Base-by-base conservation (phyloP, 208 protist species). In the Phytomonas sp. region DNA sequence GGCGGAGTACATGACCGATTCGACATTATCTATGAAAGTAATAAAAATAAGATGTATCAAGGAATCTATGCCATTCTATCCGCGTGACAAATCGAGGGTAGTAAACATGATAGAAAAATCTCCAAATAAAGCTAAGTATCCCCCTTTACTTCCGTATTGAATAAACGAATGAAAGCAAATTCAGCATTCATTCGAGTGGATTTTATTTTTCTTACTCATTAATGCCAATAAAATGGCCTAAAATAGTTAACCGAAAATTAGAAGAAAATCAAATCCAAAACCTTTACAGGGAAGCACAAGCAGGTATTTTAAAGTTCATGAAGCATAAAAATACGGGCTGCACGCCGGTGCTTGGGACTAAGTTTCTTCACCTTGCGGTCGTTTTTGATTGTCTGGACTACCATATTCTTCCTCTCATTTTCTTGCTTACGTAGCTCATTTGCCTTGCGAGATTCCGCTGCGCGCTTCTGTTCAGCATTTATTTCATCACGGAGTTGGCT, bases 391-490 rank as follows among this genome's bases (percentile, higher is more conserved):
- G 78, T 93, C 73, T 96, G 91, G 13, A 94, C 88, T n/a, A 96
- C 91, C 88, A 96, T 94, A 68, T 85, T 94, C 74, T 93, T 96
- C 66, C 85, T 84, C 72, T 96, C 91, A 68, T 96, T 96, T 60
- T 89, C 91, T 23, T 75, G 32, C 68, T 92, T 94, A 40, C 91
- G 82, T 72, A 85, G 77, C 36, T 75, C 76, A 71, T 96, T 96
- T 6, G 91, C 91, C 74, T 89, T 91, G 51, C 91, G 88, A 13
- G 91, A 70, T 62, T 96, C 88, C 1, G 79, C 67, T 11, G 72
- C 91, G 13, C 87, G 82, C 68, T 83, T 80, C 75, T 94, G 80
- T 73, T 96, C 88, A 9, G 84, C 78, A 61, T 94, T 92, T 68
- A 96, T 84, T 51, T 96, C 91, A 11, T 94, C 88, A 64, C 88